A percentile compares a stretch with the other conserved stretches of the same genome.
These are phyloP conservation scores for Marsdenia floribunda DNA, from an alignment of 257 asterid species.

Conservation along the genomic window DNA sequence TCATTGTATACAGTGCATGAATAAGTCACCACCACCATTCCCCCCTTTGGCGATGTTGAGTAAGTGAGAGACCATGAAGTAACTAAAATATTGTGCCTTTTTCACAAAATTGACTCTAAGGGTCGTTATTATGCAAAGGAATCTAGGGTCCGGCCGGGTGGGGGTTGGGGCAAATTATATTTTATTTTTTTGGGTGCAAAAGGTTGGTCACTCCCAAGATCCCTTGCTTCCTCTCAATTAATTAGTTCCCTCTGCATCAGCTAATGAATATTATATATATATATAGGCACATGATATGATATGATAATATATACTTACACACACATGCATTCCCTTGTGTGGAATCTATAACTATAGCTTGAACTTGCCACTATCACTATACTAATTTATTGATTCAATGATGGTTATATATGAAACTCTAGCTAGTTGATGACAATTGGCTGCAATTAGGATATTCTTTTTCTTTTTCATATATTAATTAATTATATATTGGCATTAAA, in stretches of 20 bases:
- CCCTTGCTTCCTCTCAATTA: constrained; percentile 41
- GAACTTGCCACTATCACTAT: constrained; percentile 18
- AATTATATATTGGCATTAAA: constrained; percentile 20
- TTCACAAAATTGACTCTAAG: constrained; percentile 33
- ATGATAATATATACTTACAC: constrained; percentile 1
- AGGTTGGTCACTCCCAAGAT: constrained; percentile 46
- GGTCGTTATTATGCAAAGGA: constrained; percentile 38
- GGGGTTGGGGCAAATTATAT: background rate
- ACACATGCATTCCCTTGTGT: background rate
- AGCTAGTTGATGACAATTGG: constrained; percentile 37
- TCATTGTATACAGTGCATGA: background rate
- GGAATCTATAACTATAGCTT: constrained; percentile 48
- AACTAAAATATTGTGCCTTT: background rate
- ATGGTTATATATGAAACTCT: constrained; percentile 18
- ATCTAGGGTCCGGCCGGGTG: constrained; percentile 36
- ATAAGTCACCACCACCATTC: background rate
- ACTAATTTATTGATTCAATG: constrained; percentile 15
- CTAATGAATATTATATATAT: constrained; percentile 14
- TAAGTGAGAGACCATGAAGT: background rate
- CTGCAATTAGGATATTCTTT: constrained; percentile 38
- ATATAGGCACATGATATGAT: constrained; percentile 20
- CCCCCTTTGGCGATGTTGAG: background rate
- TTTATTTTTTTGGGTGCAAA: constrained; percentile 21
- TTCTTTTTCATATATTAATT: constrained; percentile 2
- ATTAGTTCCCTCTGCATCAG: constrained; percentile 11